A percentile compares a stretch with the other conserved stretches of the same genome.
These are phyloP conservation scores for Cercospora beticola DNA, from an alignment of 2,329 filamentous ascomycete genomes.

Conservation along the genomic window DNA sequence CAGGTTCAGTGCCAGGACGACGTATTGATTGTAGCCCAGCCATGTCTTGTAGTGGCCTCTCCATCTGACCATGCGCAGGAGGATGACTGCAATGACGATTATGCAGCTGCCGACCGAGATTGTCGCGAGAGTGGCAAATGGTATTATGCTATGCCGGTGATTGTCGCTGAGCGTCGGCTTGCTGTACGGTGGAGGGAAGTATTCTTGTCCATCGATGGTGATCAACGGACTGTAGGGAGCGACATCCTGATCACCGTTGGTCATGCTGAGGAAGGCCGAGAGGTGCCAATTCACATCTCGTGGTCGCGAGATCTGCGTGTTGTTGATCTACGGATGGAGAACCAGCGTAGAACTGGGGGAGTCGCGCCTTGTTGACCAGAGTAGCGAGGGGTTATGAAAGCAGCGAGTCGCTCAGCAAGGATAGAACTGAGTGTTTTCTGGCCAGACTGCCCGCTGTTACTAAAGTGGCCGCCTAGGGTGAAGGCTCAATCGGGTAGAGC, in stretches of 20 bases:
- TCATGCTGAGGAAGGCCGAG: not conserved
- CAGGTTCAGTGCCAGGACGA: conserved; percentile 68
- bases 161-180: conserved; percentile 22
- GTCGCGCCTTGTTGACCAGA: not conserved
- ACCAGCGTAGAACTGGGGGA: not conserved
- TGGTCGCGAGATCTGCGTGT: not conserved
- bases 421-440: not conserved
- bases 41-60: conserved; percentile 35
- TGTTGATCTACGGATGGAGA: not conserved
- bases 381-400: not conserved
- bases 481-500: not conserved
- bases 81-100: conserved; percentile 35
- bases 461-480: not conserved
- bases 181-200: conserved; percentile 37
- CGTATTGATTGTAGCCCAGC: conserved; percentile 59
- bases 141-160: conserved; percentile 33
- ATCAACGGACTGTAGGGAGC: conserved; percentile 27
- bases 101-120: conserved; percentile 34
- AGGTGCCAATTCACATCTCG: not conserved
- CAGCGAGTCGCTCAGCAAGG: not conserved
- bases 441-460: not conserved
- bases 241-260: not conserved
- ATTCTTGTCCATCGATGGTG: conserved; percentile 25
- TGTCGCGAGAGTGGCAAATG: conserved; percentile 32
- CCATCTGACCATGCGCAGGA: conserved; percentile 35